These are phyloP conservation scores for Fraxinus baroniana DNA, from an alignment of 305 asterid genomes.

Conservation along the genomic window DNA sequence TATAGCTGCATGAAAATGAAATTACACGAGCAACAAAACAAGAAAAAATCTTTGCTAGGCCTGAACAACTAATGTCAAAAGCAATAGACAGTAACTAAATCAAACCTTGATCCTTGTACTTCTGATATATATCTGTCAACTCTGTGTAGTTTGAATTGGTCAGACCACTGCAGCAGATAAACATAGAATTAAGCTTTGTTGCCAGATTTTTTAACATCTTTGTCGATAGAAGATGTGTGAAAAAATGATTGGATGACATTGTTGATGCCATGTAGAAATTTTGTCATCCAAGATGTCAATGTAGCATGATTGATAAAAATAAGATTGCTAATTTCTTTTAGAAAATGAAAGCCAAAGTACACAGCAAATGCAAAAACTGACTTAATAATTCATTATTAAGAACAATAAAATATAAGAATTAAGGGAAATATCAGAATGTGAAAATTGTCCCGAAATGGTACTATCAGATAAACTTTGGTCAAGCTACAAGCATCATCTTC, in stretches of 20 bases:
- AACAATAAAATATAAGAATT: not conserved
- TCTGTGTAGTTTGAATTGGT: conserved; percentile 46
- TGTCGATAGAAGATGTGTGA: no score
- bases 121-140: conserved; percentile 35
- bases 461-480: not conserved
- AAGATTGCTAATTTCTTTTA: not conserved
- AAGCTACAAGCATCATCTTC: not conserved
- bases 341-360: not conserved
- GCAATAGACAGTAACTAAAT: not conserved
- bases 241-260: no score
- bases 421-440: not conserved
- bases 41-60: not conserved
- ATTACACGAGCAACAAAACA: not conserved
- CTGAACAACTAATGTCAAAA: not conserved
- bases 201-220: no score
- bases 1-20: not conserved
- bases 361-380: not conserved
- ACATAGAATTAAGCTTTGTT: no score
- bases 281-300: no score
- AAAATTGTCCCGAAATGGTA: not conserved
- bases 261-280: no score
- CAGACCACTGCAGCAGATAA: conserved; percentile 43
- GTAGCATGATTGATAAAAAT: not conserved
- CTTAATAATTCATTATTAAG: not conserved
- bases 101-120: conserved; percentile 48